Conservation (phyloP, 23 red algal species). For the Gracilariopsis chorda region DNA sequence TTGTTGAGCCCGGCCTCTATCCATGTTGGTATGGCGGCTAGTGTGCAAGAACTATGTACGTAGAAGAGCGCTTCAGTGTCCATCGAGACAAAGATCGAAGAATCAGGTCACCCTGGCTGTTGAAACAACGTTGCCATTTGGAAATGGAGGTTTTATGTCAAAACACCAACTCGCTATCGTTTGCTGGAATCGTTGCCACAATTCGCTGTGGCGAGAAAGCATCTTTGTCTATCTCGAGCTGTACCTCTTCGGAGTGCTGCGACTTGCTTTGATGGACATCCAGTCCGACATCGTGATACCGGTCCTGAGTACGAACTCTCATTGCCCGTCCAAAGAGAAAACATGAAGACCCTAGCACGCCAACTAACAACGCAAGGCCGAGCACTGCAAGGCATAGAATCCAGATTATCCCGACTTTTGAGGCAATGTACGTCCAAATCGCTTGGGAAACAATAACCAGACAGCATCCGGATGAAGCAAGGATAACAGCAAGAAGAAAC, state of each 20-base stretch:
- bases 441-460: conserved; percentile 10
- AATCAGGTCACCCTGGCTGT: no score
- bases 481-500: background rate
- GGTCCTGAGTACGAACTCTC: background rate
- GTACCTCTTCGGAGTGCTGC: background rate
- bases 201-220: background rate
- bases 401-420: conserved; percentile 10
- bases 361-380: conserved; percentile 12
- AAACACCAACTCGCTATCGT: conserved; percentile 13
- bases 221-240: conserved; percentile 13
- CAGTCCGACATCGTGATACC: background rate
- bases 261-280: background rate
- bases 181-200: background rate
- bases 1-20: no score
- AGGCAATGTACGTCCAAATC: conserved; percentile 27
- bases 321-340: background rate
- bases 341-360: background rate
- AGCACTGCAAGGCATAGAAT: conserved; percentile 22
- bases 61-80: no score
- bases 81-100: no score
- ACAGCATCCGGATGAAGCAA: background rate
- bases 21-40: no score
- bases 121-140: no score
- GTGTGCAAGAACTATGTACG: no score
- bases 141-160: background rate